Base-by-base conservation (phyloP, 371 early-diverging fungal genomes). In the Thermomucor indicae-seudaticae region DNA sequence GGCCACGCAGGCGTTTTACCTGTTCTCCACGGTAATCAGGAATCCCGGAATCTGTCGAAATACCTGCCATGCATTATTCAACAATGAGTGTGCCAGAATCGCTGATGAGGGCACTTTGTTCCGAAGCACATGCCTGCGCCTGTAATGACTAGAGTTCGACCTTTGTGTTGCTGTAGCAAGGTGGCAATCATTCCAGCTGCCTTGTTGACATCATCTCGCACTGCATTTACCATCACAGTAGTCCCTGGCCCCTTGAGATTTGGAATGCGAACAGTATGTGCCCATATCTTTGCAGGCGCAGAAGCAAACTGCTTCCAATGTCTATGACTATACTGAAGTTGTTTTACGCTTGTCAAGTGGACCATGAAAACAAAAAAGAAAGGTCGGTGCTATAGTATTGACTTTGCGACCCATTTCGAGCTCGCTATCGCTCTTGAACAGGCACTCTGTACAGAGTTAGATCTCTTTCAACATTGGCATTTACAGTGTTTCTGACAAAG, bases 1-100 rank as follows among this genome's bases (percentile, higher is more conserved):
- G 7, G 7, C 14, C 32, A 32, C 14, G 32, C 23, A 34, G 30
- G 11, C 32, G 20, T 19, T 24, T 30, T 22, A 77, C 78, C 29
- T 80, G 70, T 39, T 85, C 74, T 1, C 93, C 93, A 45, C 95
- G 81, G 63, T 94, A 95, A 67, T 93, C 93, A 0, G 95, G 95
- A 16, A 94, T 90, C 17, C 89, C 89, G 0, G 84, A 85, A 49
- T 87, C 89, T 1, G 92, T 91, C 16, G 86, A 87, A 24, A 90
- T 68, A 3, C 91, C 91, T 56, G 80, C 12, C 22, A 4, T 27
- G 11, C 5, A 1, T 14, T 27, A 12, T 29, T 32, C 47, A 39
- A 7, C 25, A 16, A 12, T 17, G 5, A 50, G n/a, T 22, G 14
- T 23, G 11, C 17, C 4, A 16, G 38, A 19, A 16, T 10, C 2